phyloP scores from a whole-genome alignment of 2,329 filamentous ascomycete species.

The Pseudogymnoascus sp. region DNA sequence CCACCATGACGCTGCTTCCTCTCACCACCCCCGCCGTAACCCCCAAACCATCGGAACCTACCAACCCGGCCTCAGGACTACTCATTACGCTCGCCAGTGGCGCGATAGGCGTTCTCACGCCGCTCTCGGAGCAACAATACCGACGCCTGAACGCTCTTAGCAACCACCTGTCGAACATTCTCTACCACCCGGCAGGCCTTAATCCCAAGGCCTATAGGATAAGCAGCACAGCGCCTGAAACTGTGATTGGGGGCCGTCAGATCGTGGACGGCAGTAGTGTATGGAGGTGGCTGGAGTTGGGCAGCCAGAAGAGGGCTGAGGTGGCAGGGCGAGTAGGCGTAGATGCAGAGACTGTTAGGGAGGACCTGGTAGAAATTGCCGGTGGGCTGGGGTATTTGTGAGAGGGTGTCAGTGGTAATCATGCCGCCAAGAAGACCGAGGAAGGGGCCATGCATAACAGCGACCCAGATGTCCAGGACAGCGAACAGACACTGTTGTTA shows the following conservation, averaged over 20 bases:
- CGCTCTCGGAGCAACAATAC: constrained; percentile 72
- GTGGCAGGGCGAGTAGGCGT: constrained; percentile 65
- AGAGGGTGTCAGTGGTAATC: not conserved
- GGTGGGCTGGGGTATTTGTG: constrained; percentile 52
- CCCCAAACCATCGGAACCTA: constrained; percentile 22
- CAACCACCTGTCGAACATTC: constrained; percentile 66
- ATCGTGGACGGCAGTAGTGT: constrained; percentile 69
- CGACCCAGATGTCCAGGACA: not conserved
- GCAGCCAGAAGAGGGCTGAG: constrained; percentile 59
- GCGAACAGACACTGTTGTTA: not conserved
- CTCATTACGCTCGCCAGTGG: constrained; percentile 71
- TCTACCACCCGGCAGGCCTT: constrained; percentile 69
- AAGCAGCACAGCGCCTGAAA: constrained; percentile 41
- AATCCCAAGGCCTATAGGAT: constrained; percentile 76
- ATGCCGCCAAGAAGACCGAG: not conserved
- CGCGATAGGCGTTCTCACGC: constrained; percentile 64
- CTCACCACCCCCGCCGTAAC: constrained; percentile 42
- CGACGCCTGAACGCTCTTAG: constrained; percentile 74
- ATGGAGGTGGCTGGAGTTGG: constrained; percentile 63
- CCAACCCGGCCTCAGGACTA: constrained; percentile 37
- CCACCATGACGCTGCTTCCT: constrained; percentile 67
- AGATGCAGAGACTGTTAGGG: constrained; percentile 57
- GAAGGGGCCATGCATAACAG: not conserved
- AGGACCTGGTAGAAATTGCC: constrained; percentile 56
- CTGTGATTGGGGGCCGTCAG: constrained; percentile 35